These are phyloP conservation scores for Blastobotrys parvus DNA, from an alignment of 805 yeast genomes.

Conservation along the genomic window DNA sequence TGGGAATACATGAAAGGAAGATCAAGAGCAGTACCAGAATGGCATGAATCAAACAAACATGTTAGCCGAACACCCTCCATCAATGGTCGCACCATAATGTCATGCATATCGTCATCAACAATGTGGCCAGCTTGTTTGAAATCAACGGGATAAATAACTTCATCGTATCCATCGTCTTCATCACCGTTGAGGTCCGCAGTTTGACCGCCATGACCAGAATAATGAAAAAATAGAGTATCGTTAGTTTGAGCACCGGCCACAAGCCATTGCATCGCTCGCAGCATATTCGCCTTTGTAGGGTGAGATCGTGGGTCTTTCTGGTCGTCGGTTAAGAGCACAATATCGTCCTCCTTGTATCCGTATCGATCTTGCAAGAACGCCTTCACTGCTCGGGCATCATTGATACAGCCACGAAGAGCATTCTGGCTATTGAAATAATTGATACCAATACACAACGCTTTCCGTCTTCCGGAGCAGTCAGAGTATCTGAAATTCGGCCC, in stretches of 20 bases:
- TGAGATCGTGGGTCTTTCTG: slow-evolving; percentile 32
- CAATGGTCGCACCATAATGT: slow-evolving; percentile 57
- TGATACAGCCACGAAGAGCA: slow-evolving; percentile 68
- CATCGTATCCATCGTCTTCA: slow-evolving; percentile 67
- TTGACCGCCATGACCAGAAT: slow-evolving; percentile 83
- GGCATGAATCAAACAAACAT: slow-evolving; percentile 78
- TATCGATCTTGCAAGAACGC: slow-evolving; percentile 35
- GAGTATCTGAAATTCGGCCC: slow-evolving; percentile 45
- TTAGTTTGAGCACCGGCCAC: slow-evolving; percentile 65
- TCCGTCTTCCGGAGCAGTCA: slow-evolving; percentile 60
- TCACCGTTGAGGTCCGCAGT: slow-evolving; percentile 62
- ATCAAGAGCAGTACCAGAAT: slow-evolving; percentile 76
- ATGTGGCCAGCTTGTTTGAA: slow-evolving; percentile 59
- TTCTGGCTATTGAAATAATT: slow-evolving; percentile 62
- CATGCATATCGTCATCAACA: slow-evolving; percentile 69
- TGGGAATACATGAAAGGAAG: slow-evolving; percentile 75
- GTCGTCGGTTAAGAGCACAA: slow-evolving; percentile 36
- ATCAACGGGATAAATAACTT: slow-evolving; percentile 66
- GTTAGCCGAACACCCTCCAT: slow-evolving; percentile 70
- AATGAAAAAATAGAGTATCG: slow-evolving; percentile 74
- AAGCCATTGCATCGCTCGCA: slow-evolving; percentile 77
- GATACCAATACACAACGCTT: slow-evolving; percentile 71
- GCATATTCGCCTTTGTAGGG: slow-evolving; percentile 64
- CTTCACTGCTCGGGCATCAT: slow-evolving; percentile 47
- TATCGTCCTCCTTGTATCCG: slow-evolving; percentile 31